Conservation (phyloP, 2,329 filamentous ascomycete species). For the Apiospora malaysiana region DNA sequence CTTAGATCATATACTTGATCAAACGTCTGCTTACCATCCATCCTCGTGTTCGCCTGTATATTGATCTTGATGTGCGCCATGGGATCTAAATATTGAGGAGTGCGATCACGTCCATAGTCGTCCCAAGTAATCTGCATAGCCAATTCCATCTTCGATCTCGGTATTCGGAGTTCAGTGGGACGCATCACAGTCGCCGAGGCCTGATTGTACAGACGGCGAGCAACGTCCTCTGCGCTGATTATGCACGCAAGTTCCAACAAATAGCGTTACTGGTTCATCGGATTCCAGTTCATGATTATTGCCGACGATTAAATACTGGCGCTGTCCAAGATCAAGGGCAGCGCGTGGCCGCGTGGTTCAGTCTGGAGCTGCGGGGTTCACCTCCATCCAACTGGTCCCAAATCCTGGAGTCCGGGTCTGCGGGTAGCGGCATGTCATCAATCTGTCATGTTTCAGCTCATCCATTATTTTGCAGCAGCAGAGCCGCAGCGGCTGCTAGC, state of each 20-base stretch:
- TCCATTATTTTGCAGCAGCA: background rate
- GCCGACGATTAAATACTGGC: background rate
- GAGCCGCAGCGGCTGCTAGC: background rate
- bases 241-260: background rate
- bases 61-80: background rate
- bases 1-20: background rate
- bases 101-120: background rate
- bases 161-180: background rate
- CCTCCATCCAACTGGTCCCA: background rate
- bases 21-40: background rate
- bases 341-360: background rate
- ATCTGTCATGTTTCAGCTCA: slow-evolving; percentile 1
- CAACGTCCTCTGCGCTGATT: background rate
- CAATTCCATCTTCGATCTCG: background rate
- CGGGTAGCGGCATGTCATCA: background rate
- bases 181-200: background rate
- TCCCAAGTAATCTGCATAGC: background rate
- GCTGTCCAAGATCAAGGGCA: background rate
- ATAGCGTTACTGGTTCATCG: background rate
- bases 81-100: background rate
- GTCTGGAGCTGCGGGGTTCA: background rate
- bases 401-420: background rate
- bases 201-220: background rate
- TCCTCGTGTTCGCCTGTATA: background rate
- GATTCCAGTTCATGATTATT: background rate